Conservation (phyloP, 805 yeast species). For the Clavispora fructus region DNA sequence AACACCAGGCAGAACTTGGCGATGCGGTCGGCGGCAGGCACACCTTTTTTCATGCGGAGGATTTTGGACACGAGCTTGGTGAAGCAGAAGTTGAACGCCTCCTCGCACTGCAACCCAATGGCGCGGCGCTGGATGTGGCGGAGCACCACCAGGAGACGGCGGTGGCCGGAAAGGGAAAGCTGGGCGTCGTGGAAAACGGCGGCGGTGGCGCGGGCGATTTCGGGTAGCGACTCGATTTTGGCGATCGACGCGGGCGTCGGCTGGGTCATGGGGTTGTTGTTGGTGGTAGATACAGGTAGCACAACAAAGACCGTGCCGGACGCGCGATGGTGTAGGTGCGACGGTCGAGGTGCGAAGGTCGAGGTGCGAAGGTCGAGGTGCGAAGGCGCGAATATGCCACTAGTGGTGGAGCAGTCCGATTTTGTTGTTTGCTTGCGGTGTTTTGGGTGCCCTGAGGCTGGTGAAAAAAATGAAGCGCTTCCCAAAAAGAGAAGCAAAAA, state of each 20-base stretch:
- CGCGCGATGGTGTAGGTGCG: too few relatives aligned
- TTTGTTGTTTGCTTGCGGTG: too few relatives aligned
- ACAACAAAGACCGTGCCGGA: too few relatives aligned
- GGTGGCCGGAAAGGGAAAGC: conserved; percentile 64
- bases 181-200: conserved; percentile 81
- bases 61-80: conserved; percentile 59
- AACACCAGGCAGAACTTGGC: conserved; percentile 63
- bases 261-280: conserved; percentile 1
- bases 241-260: conserved; percentile 11
- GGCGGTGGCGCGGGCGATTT: conserved; percentile 40
- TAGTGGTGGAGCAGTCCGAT: too few relatives aligned
- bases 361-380: too few relatives aligned
- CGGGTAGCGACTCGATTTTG: conserved; percentile 5
- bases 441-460: too few relatives aligned
- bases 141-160: conserved; percentile 63
- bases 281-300: neutral
- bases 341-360: too few relatives aligned
- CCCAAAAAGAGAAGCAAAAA: too few relatives aligned
- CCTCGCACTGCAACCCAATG: conserved; percentile 45
- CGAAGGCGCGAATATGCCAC: too few relatives aligned
- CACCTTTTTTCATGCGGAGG: conserved; percentile 63
- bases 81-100: conserved; percentile 56
- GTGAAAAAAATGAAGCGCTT: too few relatives aligned
- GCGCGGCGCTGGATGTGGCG: conserved; percentile 56
- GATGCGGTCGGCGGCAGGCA: conserved; percentile 67